Evolutionary conservation across 2,329 filamentous ascomycete genomes (phyloP).

Genomic region (Rhytidhysteron rufulum): DNA sequence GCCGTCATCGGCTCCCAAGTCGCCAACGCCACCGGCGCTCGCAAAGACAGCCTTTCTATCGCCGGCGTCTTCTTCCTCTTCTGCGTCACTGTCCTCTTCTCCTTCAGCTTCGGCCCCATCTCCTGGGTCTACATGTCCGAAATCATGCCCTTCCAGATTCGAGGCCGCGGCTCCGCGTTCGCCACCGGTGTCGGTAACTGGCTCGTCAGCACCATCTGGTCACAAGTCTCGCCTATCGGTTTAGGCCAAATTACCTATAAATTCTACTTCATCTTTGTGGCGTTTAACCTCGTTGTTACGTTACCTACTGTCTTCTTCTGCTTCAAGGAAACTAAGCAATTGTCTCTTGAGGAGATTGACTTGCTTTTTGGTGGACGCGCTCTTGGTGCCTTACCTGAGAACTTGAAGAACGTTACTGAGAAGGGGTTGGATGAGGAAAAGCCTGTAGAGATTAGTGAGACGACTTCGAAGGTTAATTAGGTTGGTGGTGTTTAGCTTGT

Average conservation of each 20-base stretch:
- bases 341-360: constrained; percentile 57
- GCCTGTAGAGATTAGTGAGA: background rate
- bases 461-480: too few species aligned
- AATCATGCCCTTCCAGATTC: constrained; percentile 61
- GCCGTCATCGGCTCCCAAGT: constrained; percentile 48
- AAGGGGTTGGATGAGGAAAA: constrained; percentile 1
- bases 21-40: constrained; percentile 22
- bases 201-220: constrained; percentile 57
- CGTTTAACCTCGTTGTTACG: constrained; percentile 45
- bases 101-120: constrained; percentile 30
- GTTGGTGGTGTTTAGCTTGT: too few species aligned
- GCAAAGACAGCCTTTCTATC: constrained; percentile 48
- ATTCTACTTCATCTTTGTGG: constrained; percentile 58
- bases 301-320: constrained; percentile 48
- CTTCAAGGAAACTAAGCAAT: constrained; percentile 45
- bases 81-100: constrained; percentile 35
- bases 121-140: constrained; percentile 65
- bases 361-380: constrained; percentile 53
- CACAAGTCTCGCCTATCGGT: constrained; percentile 55
- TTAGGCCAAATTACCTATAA: constrained; percentile 48
- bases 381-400: constrained; percentile 44
- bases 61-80: constrained; percentile 66
- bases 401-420: constrained; percentile 27
- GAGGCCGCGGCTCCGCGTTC: constrained; percentile 56
- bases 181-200: constrained; percentile 58